Base-by-base conservation (phyloP, 805 yeast species). In the Pichia manshurica region DNA sequence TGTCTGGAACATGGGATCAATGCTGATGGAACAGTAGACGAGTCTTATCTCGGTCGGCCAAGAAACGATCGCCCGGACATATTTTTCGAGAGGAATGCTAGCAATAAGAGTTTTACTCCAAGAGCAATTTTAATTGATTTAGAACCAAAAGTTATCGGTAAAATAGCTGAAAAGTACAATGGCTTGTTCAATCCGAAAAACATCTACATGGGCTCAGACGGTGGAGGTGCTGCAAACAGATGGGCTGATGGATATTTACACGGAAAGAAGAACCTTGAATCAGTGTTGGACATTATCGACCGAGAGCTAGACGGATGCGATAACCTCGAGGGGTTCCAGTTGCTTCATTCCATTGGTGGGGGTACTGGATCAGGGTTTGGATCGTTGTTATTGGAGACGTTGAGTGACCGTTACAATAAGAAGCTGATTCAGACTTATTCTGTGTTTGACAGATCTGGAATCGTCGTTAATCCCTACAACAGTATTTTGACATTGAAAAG, bases 361-460 rank as follows among this genome's bases (percentile, higher is more conserved):
- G 99, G 99, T 35, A 93, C 99, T 0, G 99, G 99, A 0, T 86
- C 96, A 0, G 99, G 99, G 3, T 78, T 89, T 33, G 99, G 99
- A 0, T 52, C 55, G 4, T 36, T 23, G 15, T 56, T 93, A 39
- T 66, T 93, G 34, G 97, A 93, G 62, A 70, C 80, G 15, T 64
- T 95, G 48, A 78, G 80, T 48, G 99, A 93, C 62, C 70, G 88
- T 46, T 91, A 81, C 62, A 80, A 84, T 44, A 90, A 90, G 63
- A 91, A 89, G 59, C 66, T 93, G 43, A 70, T 87, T 8, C 86
- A 86, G 49, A 88, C 98, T 0, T 86, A 84, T 57, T 86, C 93
- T 41, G 84, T 93, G 2, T 90, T 93, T 60, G 88, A 85, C 50
- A 83, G 87, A 0, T 84, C 96, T 1, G 98, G 91, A 57, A 97